These are phyloP conservation scores for Pyrenochaeta sp. DNA, from an alignment of 2,329 filamentous ascomycete genomes.

Conservation along the genomic window DNA sequence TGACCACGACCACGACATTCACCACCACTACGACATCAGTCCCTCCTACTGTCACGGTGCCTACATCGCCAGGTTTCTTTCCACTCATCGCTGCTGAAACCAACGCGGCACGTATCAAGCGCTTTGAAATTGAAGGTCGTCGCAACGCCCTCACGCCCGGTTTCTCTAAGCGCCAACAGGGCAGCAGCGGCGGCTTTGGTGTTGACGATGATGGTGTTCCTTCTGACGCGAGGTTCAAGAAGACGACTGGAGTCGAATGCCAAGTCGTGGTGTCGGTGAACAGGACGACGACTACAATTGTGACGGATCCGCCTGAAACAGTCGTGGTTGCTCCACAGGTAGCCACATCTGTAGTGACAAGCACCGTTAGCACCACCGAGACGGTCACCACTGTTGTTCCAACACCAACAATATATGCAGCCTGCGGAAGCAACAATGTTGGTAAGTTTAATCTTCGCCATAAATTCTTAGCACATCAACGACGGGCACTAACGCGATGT, in stretches of 20 bases:
- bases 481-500: not conserved
- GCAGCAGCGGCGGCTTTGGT: constrained; percentile 25
- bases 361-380: constrained; percentile 21
- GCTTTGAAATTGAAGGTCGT: constrained; percentile 13
- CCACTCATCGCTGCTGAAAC: constrained; percentile 14
- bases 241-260: constrained; percentile 24
- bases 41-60: constrained; percentile 19
- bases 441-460: constrained; percentile 19
- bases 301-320: constrained; percentile 20
- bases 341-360: constrained; percentile 22
- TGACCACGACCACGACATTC: constrained; percentile 21
- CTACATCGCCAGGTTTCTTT: constrained; percentile 24
- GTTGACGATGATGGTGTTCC: constrained; percentile 19
- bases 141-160: constrained; percentile 6
- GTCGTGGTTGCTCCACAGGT: constrained; percentile 14
- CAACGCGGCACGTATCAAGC: constrained; percentile 29
- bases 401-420: constrained; percentile 25
- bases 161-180: constrained; percentile 26
- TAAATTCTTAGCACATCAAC: not conserved
- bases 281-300: constrained; percentile 15
- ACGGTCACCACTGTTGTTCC: constrained; percentile 20
- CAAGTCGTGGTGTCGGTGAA: constrained; percentile 15
- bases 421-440: constrained; percentile 33
- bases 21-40: constrained; percentile 17
- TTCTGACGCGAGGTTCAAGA: constrained; percentile 17